Conservation (phyloP, 2,329 filamentous ascomycete species). For the Pestalotiopsis sp. region DNA sequence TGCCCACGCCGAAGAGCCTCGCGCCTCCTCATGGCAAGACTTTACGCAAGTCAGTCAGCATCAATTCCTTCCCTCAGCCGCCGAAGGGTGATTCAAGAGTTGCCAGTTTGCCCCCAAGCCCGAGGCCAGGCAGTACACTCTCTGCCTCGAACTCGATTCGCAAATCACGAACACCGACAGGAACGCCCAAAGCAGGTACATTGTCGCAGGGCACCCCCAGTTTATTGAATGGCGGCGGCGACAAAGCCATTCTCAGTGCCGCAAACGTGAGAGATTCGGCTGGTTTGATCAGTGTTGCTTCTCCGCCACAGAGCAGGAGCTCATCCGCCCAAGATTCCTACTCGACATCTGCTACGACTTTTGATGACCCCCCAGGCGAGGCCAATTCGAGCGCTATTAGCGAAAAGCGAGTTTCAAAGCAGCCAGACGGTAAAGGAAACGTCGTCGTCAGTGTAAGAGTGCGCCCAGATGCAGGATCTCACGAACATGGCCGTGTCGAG, state of each 20-base stretch:
- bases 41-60: slow-evolving; percentile 86
- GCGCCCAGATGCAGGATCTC: slow-evolving; percentile 75
- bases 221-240: slow-evolving; percentile 76
- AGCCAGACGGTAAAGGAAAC: slow-evolving; percentile 81
- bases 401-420: slow-evolving; percentile 55
- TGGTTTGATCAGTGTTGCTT: slow-evolving; percentile 75
- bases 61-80: slow-evolving; percentile 90
- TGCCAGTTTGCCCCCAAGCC: slow-evolving; percentile 65
- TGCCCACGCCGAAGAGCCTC: slow-evolving; percentile 59
- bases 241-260: slow-evolving; percentile 70
- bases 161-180: slow-evolving; percentile 52
- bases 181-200: slow-evolving; percentile 56
- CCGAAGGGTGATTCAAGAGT: slow-evolving; percentile 67
- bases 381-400: slow-evolving; percentile 36
- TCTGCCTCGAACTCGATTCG: slow-evolving; percentile 41
- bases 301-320: slow-evolving; percentile 84
- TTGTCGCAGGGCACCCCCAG: slow-evolving; percentile 65
- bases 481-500: slow-evolving; percentile 62
- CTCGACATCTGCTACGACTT: slow-evolving; percentile 85
- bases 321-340: slow-evolving; percentile 93
- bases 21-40: slow-evolving; percentile 67
- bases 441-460: slow-evolving; percentile 95
- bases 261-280: slow-evolving; percentile 70
- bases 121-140: slow-evolving; percentile 47
- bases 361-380: slow-evolving; percentile 76